Base-by-base conservation (phyloP, 345 rosid genomes). In the Arabis hirsuta region DNA sequence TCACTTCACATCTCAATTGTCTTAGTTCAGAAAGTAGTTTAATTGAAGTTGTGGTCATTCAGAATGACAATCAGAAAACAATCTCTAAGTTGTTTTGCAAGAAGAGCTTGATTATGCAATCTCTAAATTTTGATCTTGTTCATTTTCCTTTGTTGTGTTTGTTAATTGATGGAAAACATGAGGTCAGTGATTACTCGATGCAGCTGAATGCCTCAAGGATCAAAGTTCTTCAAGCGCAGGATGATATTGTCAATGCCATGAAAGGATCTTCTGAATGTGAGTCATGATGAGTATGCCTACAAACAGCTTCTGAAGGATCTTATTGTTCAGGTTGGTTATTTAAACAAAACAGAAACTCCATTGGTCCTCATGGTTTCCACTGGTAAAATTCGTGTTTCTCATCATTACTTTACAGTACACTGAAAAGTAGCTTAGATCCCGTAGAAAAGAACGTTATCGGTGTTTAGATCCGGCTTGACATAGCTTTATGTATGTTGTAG, bases 171-270 rank as follows among this genome's bases (percentile, higher is more conserved):
- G 22, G 22, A 22, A 22, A 22, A 22, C 22, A 22, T 22, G 22
- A 22, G 22, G 32, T 29, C 84, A 92, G 99, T 71, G 99, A 96
- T 79, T 96, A 92, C 80, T 95, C 99, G 29, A 95, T 95, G 99
- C 99, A 91, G 85, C 90, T 95, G 3, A 95, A 95, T 86, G 96
- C 98, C 2, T 95, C 99, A 65, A 81, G 99, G 83, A 92, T 95
- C 81, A 92, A 92, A 83, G 90, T 95, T 78, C 99, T 95, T 85
- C 99, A 95, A 77, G 97, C 96, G 64, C 99, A 95, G 84, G 98
- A 95, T 72, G 99, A 95, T 76, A 85, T 86, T 39, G 88, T 95
- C 67, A 95, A 83, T 84, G 81, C 84, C 47, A 95, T 95, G 97
- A 92, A 82, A 71, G 82, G 97, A 96, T 55, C 95, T 96, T 71